Base-by-base conservation (phyloP, 2,329 filamentous ascomycete genomes). In the Mycosphaerella arachidis region DNA sequence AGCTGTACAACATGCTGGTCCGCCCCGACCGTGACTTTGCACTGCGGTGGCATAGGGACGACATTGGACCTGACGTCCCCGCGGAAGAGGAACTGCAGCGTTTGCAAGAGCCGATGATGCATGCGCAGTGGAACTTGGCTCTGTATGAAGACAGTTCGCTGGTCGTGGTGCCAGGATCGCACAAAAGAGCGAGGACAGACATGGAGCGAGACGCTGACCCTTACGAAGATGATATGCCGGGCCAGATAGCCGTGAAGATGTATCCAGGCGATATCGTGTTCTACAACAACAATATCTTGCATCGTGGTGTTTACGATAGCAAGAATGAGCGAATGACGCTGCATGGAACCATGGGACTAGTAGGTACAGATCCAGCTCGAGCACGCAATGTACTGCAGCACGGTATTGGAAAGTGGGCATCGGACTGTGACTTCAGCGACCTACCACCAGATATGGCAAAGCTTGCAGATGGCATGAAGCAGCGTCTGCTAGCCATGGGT, bases 241-340 rank as follows among this genome's bases (percentile, higher is more conserved):
- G 78, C 0, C 86, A 92, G 77, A 70, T 87, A 13, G 75, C 83
- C 3, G 90, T 95, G 16, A 71, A 78, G 70, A 78, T 95, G 62
- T 77, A 83, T 63, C 82, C 90, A 0, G 91, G 91, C 0, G 91
- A 96, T 74, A 85, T 89, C 16, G 89, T 89, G 46, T 96, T 96
- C 69, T 96, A 96, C 72, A 86, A 96, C 74, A 95, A 92, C 71
- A 95, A 96, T 73, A 95, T 96, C 64, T 73, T 95, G 63, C 89
- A 91, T 70, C 78, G 88, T 4, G 89, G 88, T 1, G 84, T 84
- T 30, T 92, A 91, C 72, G 77, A 81, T 64, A 74, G 76, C 12
- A 68, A 43, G 1, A 82, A 77, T 66, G 86, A 90, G 75, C 77
- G 89, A 27, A 82, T 88, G 79, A 91, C 88, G 61, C 74, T 91